Evolutionary conservation across 2,329 filamentous ascomycete genomes (phyloP).

Genomic region (Ascosphaera apis): DNA sequence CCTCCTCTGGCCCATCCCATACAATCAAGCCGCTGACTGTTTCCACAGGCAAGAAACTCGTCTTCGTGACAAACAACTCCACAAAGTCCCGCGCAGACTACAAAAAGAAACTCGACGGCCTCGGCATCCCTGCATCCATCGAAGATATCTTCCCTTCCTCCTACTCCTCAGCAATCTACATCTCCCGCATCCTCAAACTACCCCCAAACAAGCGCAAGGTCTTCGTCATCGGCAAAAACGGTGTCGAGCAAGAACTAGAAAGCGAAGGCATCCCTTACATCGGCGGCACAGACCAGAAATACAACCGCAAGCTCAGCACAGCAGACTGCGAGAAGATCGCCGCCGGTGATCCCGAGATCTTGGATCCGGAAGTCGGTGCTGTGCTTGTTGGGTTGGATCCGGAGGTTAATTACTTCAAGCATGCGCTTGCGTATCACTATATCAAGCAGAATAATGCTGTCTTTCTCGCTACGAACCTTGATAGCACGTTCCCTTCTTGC

Average conservation of each 20-base stretch:
- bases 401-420: slow-evolving; percentile 87
- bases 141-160: slow-evolving; percentile 93
- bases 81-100: slow-evolving; percentile 90
- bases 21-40: neutral
- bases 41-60: slow-evolving; percentile 54
- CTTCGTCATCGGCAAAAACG: slow-evolving; percentile 74
- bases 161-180: slow-evolving; percentile 90
- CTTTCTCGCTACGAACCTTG: slow-evolving; percentile 83
- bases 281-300: slow-evolving; percentile 63
- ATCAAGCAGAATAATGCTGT: slow-evolving; percentile 46
- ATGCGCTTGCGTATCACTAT: slow-evolving; percentile 67
- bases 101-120: slow-evolving; percentile 61
- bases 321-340: slow-evolving; percentile 64
- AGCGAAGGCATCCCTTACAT: slow-evolving; percentile 59
- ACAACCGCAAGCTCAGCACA: slow-evolving; percentile 53
- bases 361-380: slow-evolving; percentile 75
- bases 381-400: slow-evolving; percentile 84
- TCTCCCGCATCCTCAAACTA: slow-evolving; percentile 70
- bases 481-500: slow-evolving; percentile 67
- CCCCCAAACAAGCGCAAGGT: slow-evolving; percentile 69
- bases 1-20: neutral
- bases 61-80: slow-evolving; percentile 98
- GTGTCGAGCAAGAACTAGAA: slow-evolving; percentile 70
- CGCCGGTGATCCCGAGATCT: slow-evolving; percentile 38
- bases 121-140: slow-evolving; percentile 48